Conservation (phyloP, 2,329 filamentous ascomycete genomes). For the Neoscytalidium dimidiatum region DNA sequence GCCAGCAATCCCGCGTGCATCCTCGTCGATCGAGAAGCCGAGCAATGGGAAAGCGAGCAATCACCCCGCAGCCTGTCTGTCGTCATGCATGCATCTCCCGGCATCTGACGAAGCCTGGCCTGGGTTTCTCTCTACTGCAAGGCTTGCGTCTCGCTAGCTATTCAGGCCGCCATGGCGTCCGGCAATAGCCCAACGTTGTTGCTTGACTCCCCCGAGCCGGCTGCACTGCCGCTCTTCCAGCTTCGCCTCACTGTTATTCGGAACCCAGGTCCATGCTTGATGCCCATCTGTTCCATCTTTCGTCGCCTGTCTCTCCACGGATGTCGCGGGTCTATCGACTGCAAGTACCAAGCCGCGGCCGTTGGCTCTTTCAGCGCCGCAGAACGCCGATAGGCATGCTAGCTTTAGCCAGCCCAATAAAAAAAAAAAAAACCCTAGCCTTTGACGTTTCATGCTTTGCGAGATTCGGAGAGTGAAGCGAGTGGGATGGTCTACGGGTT, state of each 20-base stretch:
- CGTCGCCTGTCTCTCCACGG: too few species aligned
- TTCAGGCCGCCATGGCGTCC: neutral
- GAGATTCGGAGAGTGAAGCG: neutral
- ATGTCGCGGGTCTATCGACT: too few species aligned
- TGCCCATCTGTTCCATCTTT: too few species aligned
- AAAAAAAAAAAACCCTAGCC: too few species aligned
- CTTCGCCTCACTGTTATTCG: neutral
- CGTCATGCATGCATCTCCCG: conserved; percentile 6
- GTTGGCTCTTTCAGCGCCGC: too few species aligned
- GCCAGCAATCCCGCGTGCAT: conserved; percentile 1
- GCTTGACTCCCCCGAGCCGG: neutral
- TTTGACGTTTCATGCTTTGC: too few species aligned
- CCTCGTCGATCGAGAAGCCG: neutral
- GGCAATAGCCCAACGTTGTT: neutral
- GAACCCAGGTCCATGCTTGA: too few species aligned
- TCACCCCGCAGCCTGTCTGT: neutral
- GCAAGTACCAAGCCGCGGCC: too few species aligned
- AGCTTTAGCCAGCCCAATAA: too few species aligned
- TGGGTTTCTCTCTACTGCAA: neutral
- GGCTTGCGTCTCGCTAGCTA: neutral
- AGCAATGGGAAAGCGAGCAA: neutral
- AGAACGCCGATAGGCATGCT: too few species aligned
- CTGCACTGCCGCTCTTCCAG: neutral
- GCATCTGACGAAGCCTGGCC: neutral
- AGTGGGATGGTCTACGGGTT: too few species aligned